Evolutionary conservation across 108 stramenopile genomes (phyloP).

Genomic region (Poteriospumella lacustris): DNA sequence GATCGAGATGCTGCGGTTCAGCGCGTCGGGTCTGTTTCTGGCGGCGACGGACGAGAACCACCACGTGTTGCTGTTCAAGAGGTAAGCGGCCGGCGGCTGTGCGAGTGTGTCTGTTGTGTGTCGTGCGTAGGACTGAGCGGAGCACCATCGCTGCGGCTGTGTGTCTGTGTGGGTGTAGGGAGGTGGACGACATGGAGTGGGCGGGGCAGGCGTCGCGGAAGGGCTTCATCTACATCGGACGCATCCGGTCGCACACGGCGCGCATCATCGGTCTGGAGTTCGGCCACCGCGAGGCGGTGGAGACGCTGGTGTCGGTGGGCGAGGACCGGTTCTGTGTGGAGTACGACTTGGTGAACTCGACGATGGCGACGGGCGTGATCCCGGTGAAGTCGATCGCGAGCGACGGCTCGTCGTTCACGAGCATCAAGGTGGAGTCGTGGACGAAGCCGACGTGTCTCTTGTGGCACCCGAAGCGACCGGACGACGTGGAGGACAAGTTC

Average conservation of each 20-base stretch:
- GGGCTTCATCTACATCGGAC: constrained; percentile 46
- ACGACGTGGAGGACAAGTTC: constrained; percentile 53
- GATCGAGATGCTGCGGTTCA: constrained; percentile 4
- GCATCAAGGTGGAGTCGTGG: constrained; percentile 42
- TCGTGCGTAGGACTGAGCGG: neutral
- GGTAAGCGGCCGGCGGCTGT: neutral
- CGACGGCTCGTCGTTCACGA: neutral
- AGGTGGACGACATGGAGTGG: too few species aligned
- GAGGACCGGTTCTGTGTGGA: constrained; percentile 52
- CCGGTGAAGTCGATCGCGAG: neutral
- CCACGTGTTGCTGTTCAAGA: constrained; percentile 45
- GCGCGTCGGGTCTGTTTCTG: constrained; percentile 11
- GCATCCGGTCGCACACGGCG: constrained; percentile 34
- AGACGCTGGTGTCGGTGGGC: constrained; percentile 50
- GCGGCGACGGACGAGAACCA: constrained; percentile 38
- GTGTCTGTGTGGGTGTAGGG: too few species aligned
- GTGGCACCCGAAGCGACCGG: constrained; percentile 49
- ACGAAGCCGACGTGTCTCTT: constrained; percentile 47
- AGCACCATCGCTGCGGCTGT: too few species aligned
- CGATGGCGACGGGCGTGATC: constrained; percentile 24
- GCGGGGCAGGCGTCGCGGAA: too few species aligned
- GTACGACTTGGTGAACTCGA: constrained; percentile 45
- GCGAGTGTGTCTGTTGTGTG: neutral
- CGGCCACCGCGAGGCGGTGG: constrained; percentile 43
- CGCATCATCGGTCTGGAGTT: constrained; percentile 54